These are phyloP conservation scores for Catenaria anguillulae DNA, from an alignment of 371 early-diverging fungal genomes.

Conservation along the genomic window DNA sequence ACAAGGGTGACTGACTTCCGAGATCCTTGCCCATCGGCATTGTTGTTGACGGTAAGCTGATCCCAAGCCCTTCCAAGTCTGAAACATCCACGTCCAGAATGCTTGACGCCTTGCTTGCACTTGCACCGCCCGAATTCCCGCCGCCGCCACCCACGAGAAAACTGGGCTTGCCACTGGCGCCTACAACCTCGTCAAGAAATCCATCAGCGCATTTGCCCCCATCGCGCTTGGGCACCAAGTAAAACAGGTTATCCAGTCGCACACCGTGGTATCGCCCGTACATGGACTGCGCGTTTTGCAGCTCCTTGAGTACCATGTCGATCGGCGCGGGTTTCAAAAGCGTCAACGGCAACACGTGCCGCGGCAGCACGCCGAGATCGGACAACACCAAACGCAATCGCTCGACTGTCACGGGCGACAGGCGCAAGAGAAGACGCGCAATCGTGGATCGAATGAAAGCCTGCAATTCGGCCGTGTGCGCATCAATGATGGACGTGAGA, in stretches of 20 bases:
- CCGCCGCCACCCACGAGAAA: background rate
- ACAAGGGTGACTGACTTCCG: no score
- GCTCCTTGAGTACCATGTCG: background rate
- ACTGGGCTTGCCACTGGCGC: no score
- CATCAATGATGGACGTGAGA: background rate
- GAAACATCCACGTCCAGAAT: background rate
- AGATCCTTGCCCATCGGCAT: no score
- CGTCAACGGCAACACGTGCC: background rate
- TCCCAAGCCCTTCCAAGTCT: background rate
- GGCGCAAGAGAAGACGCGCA: background rate
- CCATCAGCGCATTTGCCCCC: no score
- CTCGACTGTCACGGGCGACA: background rate
- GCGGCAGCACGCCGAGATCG: background rate
- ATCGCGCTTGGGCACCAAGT: background rate
- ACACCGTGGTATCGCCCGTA: background rate
- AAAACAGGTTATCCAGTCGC: background rate
- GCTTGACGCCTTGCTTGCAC: no score
- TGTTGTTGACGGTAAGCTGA: background rate
- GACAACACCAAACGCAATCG: background rate
- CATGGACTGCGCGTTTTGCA: background rate
- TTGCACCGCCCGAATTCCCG: no score
- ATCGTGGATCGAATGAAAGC: background rate
- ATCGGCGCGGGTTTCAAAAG: background rate
- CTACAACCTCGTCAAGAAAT: no score
- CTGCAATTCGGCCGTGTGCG: background rate